These are phyloP conservation scores for Lasiodiplodia gonubiensis DNA, from an alignment of 2,329 filamentous ascomycete genomes.

Conservation along the genomic window DNA sequence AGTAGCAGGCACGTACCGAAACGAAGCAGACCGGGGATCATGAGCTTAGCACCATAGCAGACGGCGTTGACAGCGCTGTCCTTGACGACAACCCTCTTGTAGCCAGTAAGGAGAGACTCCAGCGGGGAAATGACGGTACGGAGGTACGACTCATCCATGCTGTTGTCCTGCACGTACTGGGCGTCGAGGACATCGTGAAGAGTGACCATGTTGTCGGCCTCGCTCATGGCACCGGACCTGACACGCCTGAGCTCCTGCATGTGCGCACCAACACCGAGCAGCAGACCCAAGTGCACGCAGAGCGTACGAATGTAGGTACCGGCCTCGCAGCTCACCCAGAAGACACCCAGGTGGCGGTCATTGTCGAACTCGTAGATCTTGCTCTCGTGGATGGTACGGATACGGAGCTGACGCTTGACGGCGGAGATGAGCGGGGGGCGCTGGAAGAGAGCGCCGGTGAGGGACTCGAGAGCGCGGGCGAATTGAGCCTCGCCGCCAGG, in stretches of 20 bases:
- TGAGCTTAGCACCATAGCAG: constrained; percentile 98
- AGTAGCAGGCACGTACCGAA: constrained; percentile 68
- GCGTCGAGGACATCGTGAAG: constrained; percentile 95
- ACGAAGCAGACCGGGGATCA: constrained; percentile 93
- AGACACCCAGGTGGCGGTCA: constrained; percentile 93
- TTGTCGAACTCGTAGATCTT: constrained; percentile 97
- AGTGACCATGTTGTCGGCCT: constrained; percentile 86
- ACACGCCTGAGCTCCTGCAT: constrained; percentile 98
- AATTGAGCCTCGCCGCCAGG: constrained; percentile 93
- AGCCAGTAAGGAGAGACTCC: constrained; percentile 87
- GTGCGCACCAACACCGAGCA: constrained; percentile 85
- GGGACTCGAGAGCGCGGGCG: constrained; percentile 88
- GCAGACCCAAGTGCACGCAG: constrained; percentile 85
- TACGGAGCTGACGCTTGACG: constrained; percentile 97
- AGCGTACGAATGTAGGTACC: constrained; percentile 99
- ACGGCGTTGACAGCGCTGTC: constrained; percentile 96
- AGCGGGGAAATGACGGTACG: constrained; percentile 89
- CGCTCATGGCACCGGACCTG: constrained; percentile 91
- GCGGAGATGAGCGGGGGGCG: constrained; percentile 96
- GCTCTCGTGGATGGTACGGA: constrained; percentile 97
- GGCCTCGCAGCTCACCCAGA: constrained; percentile 99
- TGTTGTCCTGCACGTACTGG: constrained; percentile 96
- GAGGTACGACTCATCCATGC: constrained; percentile 90
- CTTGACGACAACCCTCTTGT: constrained; percentile 98
- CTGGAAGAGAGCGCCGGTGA: constrained; percentile 97